Evolutionary conservation across 2,329 filamentous ascomycete genomes (phyloP).

Genomic region (Trichoderma asperellum): DNA sequence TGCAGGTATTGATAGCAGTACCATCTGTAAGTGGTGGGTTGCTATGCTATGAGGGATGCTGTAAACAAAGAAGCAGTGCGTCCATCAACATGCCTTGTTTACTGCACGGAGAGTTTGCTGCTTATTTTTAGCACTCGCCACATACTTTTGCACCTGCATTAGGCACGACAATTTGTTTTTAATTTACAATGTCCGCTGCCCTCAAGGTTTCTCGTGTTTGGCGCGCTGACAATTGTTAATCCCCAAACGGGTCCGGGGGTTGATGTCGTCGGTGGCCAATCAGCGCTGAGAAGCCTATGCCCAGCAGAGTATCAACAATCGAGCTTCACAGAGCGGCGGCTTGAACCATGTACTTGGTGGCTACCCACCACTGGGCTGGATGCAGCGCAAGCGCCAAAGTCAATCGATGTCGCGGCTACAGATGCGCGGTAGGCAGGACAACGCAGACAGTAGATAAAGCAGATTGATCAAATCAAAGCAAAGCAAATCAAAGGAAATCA

Average conservation of each 20-base stretch:
- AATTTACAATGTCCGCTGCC: neutral
- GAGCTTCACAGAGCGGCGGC: slow-evolving; percentile 1
- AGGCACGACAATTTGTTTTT: neutral
- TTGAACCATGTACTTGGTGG: slow-evolving; percentile 11
- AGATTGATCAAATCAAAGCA: neutral
- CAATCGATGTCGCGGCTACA: neutral
- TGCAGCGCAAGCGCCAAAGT: slow-evolving; percentile 5
- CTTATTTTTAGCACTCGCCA: neutral
- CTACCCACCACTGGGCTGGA: neutral
- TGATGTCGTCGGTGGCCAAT: neutral
- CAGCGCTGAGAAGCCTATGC: neutral
- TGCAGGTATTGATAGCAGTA: neutral
- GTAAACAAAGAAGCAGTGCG: neutral
- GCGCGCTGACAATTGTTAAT: slow-evolving; percentile 2
- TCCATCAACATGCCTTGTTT: neutral
- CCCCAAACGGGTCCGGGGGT: neutral
- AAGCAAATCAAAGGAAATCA: neutral
- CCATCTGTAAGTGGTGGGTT: neutral
- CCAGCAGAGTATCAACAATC: slow-evolving; percentile 18
- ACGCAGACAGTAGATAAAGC: neutral
- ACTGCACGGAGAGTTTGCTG: neutral
- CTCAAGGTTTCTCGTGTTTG: slow-evolving; percentile 17
- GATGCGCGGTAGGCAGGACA: neutral
- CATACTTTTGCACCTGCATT: slow-evolving; percentile 2
- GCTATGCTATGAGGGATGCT: neutral